These are phyloP conservation scores for Thielaviopsis ethacetica DNA, from an alignment of 2,329 filamentous ascomycete genomes.

Conservation along the genomic window DNA sequence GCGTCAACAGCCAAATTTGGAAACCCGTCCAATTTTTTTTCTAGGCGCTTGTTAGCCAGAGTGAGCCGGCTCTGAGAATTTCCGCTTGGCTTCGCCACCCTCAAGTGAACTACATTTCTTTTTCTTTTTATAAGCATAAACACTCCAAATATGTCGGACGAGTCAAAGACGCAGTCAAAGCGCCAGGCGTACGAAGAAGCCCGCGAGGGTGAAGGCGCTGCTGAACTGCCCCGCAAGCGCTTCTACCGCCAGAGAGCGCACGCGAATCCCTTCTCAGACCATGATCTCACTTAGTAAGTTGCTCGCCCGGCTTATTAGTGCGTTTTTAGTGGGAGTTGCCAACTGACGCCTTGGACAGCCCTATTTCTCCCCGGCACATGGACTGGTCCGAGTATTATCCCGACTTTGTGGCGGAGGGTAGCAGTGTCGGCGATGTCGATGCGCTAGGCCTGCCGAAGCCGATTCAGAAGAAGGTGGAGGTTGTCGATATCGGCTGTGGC, in stretches of 20 bases:
- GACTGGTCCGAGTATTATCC: constrained; percentile 82
- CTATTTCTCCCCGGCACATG: constrained; percentile 65
- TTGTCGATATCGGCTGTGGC: constrained; percentile 93
- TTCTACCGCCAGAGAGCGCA: constrained; percentile 94
- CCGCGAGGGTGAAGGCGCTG: constrained; percentile 23
- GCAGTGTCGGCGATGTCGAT: constrained; percentile 6
- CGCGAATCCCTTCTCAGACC: constrained; percentile 95
- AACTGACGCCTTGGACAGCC: constrained; percentile 33
- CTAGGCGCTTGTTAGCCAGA: background rate
- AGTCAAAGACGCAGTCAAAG: constrained; percentile 42
- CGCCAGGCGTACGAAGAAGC: constrained; percentile 45
- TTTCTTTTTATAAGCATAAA: background rate
- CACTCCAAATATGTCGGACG: background rate
- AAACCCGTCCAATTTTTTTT: background rate
- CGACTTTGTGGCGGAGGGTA: constrained; percentile 37
- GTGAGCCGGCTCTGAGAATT: background rate
- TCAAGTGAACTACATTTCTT: background rate
- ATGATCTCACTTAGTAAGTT: constrained; percentile 70
- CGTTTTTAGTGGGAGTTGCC: constrained; percentile 4
- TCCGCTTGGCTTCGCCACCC: background rate
- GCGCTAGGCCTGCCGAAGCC: constrained; percentile 4
- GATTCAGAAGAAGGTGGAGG: constrained; percentile 51
- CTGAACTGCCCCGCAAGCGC: constrained; percentile 74
- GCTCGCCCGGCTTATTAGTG: background rate
- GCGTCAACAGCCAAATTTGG: background rate